phyloP scores from a whole-genome alignment of 2,329 filamentous ascomycete genomes.

The Kalaharituber pfeilii region DNA sequence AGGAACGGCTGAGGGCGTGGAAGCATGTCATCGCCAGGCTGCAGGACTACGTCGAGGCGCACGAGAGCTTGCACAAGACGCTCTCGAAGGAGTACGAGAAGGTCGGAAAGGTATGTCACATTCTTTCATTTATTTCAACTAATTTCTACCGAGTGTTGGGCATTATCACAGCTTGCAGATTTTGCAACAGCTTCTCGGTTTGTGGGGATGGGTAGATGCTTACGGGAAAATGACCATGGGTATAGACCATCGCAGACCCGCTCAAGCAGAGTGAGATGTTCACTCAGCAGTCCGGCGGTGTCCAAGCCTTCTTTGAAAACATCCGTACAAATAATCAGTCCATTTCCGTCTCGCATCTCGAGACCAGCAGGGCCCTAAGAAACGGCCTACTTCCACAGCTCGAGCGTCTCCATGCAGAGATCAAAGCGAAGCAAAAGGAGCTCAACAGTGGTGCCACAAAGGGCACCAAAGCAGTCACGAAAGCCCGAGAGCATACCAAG shows the following conservation, averaged over 20 bases:
- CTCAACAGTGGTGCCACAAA: constrained; percentile 64
- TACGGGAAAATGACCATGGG: too few species aligned
- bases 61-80: constrained; percentile 68
- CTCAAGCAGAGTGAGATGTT: constrained; percentile 86
- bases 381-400: constrained; percentile 72
- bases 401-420: constrained; percentile 80
- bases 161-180: too few species aligned
- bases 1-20: constrained; percentile 82
- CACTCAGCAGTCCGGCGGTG: constrained; percentile 68
- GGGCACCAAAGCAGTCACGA: constrained; percentile 77
- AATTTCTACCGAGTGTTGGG: too few species aligned
- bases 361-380: constrained; percentile 83
- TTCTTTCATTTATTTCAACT: too few species aligned
- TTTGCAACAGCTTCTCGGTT: too few species aligned
- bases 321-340: constrained; percentile 79
- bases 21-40: constrained; percentile 85
- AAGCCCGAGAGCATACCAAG: constrained; percentile 68
- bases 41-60: constrained; percentile 71
- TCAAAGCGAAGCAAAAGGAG: constrained; percentile 93
- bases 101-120: constrained; percentile 53
- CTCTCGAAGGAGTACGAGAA: constrained; percentile 93
- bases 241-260: constrained; percentile 63
- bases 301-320: constrained; percentile 85
- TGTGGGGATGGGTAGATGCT: too few species aligned
- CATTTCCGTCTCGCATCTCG: constrained; percentile 70